Conservation (phyloP, 2,329 filamentous ascomycete species). For the Diplocarpon mali region DNA sequence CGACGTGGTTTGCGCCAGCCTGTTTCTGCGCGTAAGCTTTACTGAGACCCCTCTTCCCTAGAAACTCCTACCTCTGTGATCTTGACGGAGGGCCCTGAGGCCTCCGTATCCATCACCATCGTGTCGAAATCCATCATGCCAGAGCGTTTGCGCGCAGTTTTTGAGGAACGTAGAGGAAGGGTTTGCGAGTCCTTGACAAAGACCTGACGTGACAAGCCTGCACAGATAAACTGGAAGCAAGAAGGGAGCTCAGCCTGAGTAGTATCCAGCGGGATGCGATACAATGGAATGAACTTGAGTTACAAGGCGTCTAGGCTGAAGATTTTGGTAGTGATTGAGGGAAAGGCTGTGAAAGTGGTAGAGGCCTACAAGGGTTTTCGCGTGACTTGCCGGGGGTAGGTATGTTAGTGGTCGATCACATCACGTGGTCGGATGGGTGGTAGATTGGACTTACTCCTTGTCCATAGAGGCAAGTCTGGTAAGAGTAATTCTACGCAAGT, state of each 20-base stretch:
- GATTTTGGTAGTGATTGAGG: not conserved
- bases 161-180: conserved; percentile 2
- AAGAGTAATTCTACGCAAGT: no score
- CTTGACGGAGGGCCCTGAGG: conserved; percentile 35
- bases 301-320: conserved; percentile 10
- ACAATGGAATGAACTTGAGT: not conserved
- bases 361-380: no score
- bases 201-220: conserved; percentile 9
- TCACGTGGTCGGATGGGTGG: no score
- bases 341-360: no score
- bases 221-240: conserved; percentile 15
- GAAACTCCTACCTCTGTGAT: conserved; percentile 32
- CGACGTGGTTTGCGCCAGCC: conserved; percentile 71
- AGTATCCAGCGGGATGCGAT: conserved; percentile 2
- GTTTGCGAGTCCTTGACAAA: not conserved
- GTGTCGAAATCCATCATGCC: conserved; percentile 38
- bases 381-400: no score
- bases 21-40: conserved; percentile 31
- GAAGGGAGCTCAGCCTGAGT: conserved; percentile 7
- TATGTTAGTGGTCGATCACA: no score
- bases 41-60: not conserved
- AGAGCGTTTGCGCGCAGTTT: conserved; percentile 1
- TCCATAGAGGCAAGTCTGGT: no score
- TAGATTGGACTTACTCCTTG: no score
- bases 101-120: conserved; percentile 32